phyloP scores from a whole-genome alignment of 345 rosid genomes.

The Gynandropsis gynandra region DNA sequence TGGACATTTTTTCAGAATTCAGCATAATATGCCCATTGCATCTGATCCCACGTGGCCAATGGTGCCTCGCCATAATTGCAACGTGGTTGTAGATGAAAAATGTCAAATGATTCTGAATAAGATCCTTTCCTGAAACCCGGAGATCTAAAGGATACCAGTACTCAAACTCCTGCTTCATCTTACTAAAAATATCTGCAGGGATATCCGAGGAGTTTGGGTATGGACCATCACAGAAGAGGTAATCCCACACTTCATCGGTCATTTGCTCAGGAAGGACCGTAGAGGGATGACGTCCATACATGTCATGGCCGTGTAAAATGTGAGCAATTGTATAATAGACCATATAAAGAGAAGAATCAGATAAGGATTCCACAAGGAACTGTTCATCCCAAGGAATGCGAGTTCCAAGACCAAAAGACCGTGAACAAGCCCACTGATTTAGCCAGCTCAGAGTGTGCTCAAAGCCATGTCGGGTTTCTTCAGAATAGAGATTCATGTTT shows the following conservation, averaged over 20 bases:
- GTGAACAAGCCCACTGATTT: slow-evolving; percentile 99
- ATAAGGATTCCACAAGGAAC: slow-evolving; percentile 85
- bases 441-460: slow-evolving; percentile 94
- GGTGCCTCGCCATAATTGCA: slow-evolving; percentile 60
- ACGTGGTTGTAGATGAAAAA: slow-evolving; percentile 81
- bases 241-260: slow-evolving; percentile 94
- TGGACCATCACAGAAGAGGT: slow-evolving; percentile 64
- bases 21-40: slow-evolving; percentile 95
- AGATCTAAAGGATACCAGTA: slow-evolving; percentile 98
- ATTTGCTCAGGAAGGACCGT: slow-evolving; percentile 54
- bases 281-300: slow-evolving; percentile 53
- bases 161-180: slow-evolving; percentile 93
- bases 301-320: slow-evolving; percentile 65
- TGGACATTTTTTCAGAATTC: slow-evolving; percentile 93
- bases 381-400: slow-evolving; percentile 94
- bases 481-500: slow-evolving; percentile 69
- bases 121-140: slow-evolving; percentile 95
- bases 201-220: slow-evolving; percentile 59
- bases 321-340: slow-evolving; percentile 89
- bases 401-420: slow-evolving; percentile 96
- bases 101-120: slow-evolving; percentile 90
- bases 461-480: slow-evolving; percentile 79
- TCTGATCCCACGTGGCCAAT: slow-evolving; percentile 96
- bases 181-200: slow-evolving; percentile 44
- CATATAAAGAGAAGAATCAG: slow-evolving; percentile 92